These are phyloP conservation scores for Psidium guajava DNA, from an alignment of 345 rosid species.

Conservation along the genomic window DNA sequence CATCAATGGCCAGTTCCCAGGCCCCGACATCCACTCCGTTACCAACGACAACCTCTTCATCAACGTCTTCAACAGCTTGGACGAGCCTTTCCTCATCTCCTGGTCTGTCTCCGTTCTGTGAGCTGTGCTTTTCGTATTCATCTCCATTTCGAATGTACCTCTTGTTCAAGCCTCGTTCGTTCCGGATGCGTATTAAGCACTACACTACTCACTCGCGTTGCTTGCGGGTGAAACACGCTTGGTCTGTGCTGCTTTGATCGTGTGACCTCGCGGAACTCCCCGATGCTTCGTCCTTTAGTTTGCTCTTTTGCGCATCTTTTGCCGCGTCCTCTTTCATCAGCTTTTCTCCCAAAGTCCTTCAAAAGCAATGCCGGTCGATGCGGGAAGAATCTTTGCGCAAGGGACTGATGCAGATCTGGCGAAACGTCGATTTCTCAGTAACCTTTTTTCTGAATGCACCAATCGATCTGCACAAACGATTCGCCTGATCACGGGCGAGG, in stretches of 20 bases:
- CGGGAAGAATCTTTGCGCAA: not conserved
- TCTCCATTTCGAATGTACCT: not conserved
- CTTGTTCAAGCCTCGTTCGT: not conserved
- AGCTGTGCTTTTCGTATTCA: not conserved
- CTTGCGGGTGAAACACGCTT: not conserved
- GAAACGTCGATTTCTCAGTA: not conserved
- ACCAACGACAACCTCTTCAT: slow-evolving; percentile 37
- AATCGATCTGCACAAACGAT: not conserved
- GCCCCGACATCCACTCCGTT: slow-evolving; percentile 33
- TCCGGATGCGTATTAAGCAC: not conserved
- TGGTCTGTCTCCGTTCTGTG: slow-evolving; percentile 3
- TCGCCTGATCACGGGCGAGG: not conserved
- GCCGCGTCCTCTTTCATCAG: not conserved
- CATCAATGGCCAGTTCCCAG: slow-evolving; percentile 47
- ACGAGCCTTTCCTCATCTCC: slow-evolving; percentile 38
- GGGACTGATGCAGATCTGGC: not conserved
- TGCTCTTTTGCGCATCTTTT: not conserved
- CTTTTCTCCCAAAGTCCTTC: not conserved
- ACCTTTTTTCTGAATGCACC: not conserved
- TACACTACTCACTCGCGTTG: not conserved
- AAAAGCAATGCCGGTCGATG: not conserved
- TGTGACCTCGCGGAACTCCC: not conserved
- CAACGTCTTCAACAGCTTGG: slow-evolving; percentile 36
- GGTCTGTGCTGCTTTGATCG: not conserved
- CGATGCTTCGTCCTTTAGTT: not conserved